Evolutionary conservation across 2,329 filamentous ascomycete genomes (phyloP).

Genomic region (Xylaria sp.): DNA sequence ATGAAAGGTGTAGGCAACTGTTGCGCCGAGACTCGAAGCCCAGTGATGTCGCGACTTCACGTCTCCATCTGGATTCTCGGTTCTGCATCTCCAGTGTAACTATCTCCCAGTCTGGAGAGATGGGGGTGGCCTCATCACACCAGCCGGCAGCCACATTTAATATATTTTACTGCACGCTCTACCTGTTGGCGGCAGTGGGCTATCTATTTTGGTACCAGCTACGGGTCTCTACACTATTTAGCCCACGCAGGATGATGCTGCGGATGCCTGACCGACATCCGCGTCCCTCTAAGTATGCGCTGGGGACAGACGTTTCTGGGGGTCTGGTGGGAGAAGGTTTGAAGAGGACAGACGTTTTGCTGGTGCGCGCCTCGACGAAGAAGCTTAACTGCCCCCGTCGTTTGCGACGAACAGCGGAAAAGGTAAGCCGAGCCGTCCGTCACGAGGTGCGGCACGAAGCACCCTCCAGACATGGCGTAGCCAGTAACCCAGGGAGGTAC

Average conservation of each 20-base stretch:
- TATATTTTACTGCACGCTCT: constrained; percentile 40
- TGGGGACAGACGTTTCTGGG: not conserved
- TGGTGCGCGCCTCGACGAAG: not conserved
- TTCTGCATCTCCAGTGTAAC: constrained; percentile 32
- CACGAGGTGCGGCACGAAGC: not conserved
- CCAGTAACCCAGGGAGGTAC: too few species aligned
- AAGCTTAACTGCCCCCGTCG: constrained; percentile 2
- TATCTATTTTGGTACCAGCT: constrained; percentile 27
- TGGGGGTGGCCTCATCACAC: constrained; percentile 23
- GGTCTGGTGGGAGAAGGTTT: not conserved
- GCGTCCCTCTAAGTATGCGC: not conserved
- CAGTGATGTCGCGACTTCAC: constrained; percentile 19
- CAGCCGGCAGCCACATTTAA: constrained; percentile 32
- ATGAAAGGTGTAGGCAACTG: constrained; percentile 23
- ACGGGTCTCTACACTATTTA: constrained; percentile 16
- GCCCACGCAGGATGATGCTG: constrained; percentile 17
- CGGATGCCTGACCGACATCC: constrained; percentile 16
- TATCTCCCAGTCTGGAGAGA: constrained; percentile 14
- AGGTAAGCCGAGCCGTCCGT: constrained; percentile 1
- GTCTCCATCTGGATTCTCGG: constrained; percentile 29
- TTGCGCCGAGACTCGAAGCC: constrained; percentile 20
- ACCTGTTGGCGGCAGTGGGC: constrained; percentile 21
- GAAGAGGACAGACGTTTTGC: not conserved
- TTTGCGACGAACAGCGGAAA: constrained; percentile 17
- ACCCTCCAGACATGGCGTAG: too few species aligned